Evolutionary conservation across 331 rosid genomes (phyloP).

Genomic region (Pyracantha coccinea): DNA sequence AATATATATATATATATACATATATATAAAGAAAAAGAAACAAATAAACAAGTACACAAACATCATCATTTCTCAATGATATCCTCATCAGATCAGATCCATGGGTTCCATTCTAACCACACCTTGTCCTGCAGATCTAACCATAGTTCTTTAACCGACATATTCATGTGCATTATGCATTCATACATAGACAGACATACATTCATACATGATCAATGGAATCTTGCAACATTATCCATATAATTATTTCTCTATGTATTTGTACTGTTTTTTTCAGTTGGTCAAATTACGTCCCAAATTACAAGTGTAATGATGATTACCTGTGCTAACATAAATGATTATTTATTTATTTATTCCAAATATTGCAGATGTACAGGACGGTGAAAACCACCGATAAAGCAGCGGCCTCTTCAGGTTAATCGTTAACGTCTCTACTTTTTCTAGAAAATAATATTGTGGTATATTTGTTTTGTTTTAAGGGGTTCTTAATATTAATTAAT

Average conservation of each 20-base stretch:
- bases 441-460: neutral
- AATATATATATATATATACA: neutral
- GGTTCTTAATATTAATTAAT: neutral
- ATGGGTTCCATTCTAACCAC: slow-evolving; percentile 12
- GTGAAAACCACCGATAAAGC: slow-evolving; percentile 97
- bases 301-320: neutral
- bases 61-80: slow-evolving; percentile 94
- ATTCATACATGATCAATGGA: neutral
- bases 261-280: slow-evolving; percentile 12
- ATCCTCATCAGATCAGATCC: slow-evolving; percentile 14
- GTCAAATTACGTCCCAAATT: neutral
- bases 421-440: neutral
- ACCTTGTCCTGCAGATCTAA: slow-evolving; percentile 8
- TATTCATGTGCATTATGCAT: slow-evolving; percentile 15
- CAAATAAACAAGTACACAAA: slow-evolving; percentile 47
- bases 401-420: slow-evolving; percentile 86
- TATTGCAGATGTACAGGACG: slow-evolving; percentile 86
- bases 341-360: neutral
- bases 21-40: neutral
- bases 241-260: slow-evolving; percentile 44
- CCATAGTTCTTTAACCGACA: slow-evolving; percentile 36
- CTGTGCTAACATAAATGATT: neutral
- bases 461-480: neutral
- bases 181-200: slow-evolving; percentile 7
- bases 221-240: neutral